phyloP scores from a whole-genome alignment of 805 yeast genomes.

The Lipomyces japonicus region DNA sequence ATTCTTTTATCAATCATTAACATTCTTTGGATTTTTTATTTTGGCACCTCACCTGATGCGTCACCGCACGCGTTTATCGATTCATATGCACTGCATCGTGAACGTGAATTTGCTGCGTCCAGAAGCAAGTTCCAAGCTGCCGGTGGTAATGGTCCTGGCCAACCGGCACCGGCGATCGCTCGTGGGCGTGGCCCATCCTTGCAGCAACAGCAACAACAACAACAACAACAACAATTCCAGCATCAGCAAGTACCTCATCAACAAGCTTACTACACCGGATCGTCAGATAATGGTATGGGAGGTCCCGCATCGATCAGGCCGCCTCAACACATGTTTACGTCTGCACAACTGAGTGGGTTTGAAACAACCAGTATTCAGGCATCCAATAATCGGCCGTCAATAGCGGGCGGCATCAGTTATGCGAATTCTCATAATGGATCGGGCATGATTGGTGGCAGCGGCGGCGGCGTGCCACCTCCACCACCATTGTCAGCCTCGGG shows the following conservation, averaged over 20 bases:
- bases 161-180: background rate
- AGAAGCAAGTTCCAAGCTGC: slow-evolving; percentile 1
- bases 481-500: no score
- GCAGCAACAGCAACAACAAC: background rate
- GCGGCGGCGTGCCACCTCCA: background rate
- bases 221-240: background rate
- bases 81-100: slow-evolving; percentile 47
- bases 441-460: background rate
- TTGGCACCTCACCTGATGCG: slow-evolving; percentile 87
- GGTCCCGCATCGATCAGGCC: slow-evolving; percentile 3
- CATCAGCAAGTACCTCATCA: background rate
- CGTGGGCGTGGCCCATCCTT: slow-evolving; percentile 27
- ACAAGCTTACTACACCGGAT: background rate
- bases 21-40: slow-evolving; percentile 75
- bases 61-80: slow-evolving; percentile 81
- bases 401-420: slow-evolving; percentile 5
- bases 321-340: slow-evolving; percentile 35
- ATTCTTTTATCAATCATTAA: slow-evolving; percentile 78
- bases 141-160: background rate
- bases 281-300: background rate
- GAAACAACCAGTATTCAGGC: slow-evolving; percentile 38
- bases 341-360: slow-evolving; percentile 42
- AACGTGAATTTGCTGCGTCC: background rate
- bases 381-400: slow-evolving; percentile 1
- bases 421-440: slow-evolving; percentile 10